A percentile compares a stretch with the other conserved stretches of the same genome.
Evolutionary conservation across 768 basidiomycete species (phyloP).

Genomic region (Holtermannia corniformis): DNA sequence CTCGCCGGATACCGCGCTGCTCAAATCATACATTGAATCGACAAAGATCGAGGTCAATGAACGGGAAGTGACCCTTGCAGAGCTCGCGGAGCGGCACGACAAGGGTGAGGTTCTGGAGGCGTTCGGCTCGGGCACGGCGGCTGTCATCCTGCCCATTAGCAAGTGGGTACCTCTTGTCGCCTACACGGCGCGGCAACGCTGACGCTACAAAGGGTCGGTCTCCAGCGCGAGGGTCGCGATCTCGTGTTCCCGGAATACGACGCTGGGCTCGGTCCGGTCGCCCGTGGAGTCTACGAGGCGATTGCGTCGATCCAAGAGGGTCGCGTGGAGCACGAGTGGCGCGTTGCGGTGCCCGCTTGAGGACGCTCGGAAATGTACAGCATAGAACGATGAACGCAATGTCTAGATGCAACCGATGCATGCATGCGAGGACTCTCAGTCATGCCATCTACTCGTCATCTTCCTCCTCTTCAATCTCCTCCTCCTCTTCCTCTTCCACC

Average conservation of each 20-base stretch:
- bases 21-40: not conserved
- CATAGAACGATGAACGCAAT: not conserved
- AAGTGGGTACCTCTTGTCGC: slow-evolving; percentile 1
- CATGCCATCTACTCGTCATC: slow-evolving; percentile 11
- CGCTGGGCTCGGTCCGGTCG: slow-evolving; percentile 10
- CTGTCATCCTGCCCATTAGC: slow-evolving; percentile 9
- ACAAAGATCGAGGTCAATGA: slow-evolving; percentile 7
- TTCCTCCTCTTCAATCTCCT: slow-evolving; percentile 19
- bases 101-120: slow-evolving; percentile 10
- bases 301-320: slow-evolving; percentile 14
- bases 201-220: slow-evolving; percentile 6
- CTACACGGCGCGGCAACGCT: not conserved
- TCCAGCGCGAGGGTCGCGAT: slow-evolving; percentile 6
- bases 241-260: slow-evolving; percentile 1
- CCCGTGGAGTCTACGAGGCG: slow-evolving; percentile 9
- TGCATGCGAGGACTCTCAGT: too few relatives aligned
- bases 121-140: slow-evolving; percentile 13
- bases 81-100: not conserved
- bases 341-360: not conserved
- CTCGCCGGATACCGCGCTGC: not conserved
- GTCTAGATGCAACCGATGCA: not conserved
- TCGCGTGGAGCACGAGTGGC: not conserved
- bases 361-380: not conserved
- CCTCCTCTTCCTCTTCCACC: slow-evolving; percentile 28
- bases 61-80: slow-evolving; percentile 4